Evolutionary conservation across 371 early-diverging fungal genomes (phyloP).

Genomic region (Quaeritorhiza haematococci): DNA sequence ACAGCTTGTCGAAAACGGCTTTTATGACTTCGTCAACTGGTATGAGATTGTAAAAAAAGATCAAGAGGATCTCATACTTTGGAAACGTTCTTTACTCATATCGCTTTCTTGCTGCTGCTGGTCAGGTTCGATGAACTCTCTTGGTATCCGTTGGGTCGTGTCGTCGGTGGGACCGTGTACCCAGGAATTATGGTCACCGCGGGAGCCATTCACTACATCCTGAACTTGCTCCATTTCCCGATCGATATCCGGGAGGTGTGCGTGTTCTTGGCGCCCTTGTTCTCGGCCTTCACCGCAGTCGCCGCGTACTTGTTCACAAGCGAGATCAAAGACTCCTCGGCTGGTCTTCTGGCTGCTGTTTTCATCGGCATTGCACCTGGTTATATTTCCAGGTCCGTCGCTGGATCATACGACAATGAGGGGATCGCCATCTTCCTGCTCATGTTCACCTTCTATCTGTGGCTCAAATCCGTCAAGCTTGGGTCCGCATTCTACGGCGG

Average conservation of each 20-base stretch:
- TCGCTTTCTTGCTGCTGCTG: neutral
- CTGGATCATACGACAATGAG: constrained; percentile 99
- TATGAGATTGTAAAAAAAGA: constrained; percentile 9
- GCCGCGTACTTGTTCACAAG: constrained; percentile 88
- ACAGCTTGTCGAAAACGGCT: constrained; percentile 90
- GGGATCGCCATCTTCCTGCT: constrained; percentile 97
- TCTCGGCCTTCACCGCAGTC: constrained; percentile 88
- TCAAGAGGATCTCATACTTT: neutral
- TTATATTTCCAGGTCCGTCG: constrained; percentile 97
- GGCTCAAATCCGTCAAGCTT: constrained; percentile 91
- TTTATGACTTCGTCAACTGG: constrained; percentile 98
- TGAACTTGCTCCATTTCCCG: constrained; percentile 84
- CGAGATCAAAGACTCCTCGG: constrained; percentile 84
- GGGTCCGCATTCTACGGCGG: constrained; percentile 86
- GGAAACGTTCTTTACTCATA: neutral
- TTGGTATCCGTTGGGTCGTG: constrained; percentile 98
- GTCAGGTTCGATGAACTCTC: constrained; percentile 85
- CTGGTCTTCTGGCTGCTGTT: constrained; percentile 91
- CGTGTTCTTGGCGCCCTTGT: constrained; percentile 93
- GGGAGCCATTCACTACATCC: constrained; percentile 87
- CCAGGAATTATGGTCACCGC: constrained; percentile 98
- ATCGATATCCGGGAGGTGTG: constrained; percentile 97
- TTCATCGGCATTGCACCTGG: constrained; percentile 98
- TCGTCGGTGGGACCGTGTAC: constrained; percentile 96
- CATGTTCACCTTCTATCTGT: constrained; percentile 93